phyloP scores from a whole-genome alignment of 2,329 filamentous ascomycete genomes.

The Cyphellophora attinorum region DNA sequence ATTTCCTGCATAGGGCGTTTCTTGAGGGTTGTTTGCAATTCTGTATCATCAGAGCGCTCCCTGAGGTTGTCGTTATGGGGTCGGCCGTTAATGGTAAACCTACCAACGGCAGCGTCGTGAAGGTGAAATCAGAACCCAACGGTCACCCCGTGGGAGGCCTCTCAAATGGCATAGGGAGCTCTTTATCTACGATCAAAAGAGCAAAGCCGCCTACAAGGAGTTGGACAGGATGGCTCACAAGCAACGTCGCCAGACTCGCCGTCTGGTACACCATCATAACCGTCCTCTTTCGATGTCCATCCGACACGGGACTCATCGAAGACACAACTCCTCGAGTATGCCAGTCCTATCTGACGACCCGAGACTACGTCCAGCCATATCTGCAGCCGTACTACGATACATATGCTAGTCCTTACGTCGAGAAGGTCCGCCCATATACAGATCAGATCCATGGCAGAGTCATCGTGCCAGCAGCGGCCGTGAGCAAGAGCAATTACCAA shows the following conservation, averaged over 20 bases:
- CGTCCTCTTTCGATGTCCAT: slow-evolving; percentile 72
- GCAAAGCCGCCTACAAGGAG: slow-evolving; percentile 7
- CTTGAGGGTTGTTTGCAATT: no score
- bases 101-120: slow-evolving; percentile 16
- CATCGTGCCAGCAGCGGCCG: slow-evolving; percentile 57
- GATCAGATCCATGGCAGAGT: slow-evolving; percentile 48
- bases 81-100: no score
- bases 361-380: slow-evolving; percentile 61
- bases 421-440: slow-evolving; percentile 64
- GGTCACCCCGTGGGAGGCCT: slow-evolving; percentile 1
- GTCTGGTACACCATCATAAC: slow-evolving; percentile 83
- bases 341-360: slow-evolving; percentile 64
- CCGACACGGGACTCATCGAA: slow-evolving; percentile 55
- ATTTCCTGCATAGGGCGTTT: no score
- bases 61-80: no score
- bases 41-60: no score
- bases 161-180: no score
- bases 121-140: slow-evolving; percentile 1
- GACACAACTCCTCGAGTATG: slow-evolving; percentile 65
- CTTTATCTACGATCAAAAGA: neutral
- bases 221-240: slow-evolving; percentile 26
- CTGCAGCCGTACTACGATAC: slow-evolving; percentile 74
- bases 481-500: slow-evolving; percentile 51
- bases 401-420: slow-evolving; percentile 76
- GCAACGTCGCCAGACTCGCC: slow-evolving; percentile 51